Base-by-base conservation (phyloP, 176 grass and related monocot species). In the Carex pumila region DNA sequence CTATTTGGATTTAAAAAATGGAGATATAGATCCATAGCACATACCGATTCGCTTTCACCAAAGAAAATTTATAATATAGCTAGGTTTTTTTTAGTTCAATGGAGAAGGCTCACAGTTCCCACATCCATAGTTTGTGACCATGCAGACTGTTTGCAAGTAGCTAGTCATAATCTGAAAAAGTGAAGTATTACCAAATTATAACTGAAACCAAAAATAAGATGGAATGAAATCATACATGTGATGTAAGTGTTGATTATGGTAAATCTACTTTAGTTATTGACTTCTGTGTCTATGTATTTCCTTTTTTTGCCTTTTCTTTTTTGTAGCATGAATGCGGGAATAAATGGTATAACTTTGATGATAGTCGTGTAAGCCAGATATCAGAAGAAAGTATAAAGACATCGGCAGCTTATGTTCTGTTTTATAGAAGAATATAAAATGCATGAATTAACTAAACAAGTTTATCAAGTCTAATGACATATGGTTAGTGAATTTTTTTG, bases 371-470 rank as follows among this genome's bases (percentile, higher is more conserved):
- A 34, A 70, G 81, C 72, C 87, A 90, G 56, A 85, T 91, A 65
- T 78, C 84, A 0, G 90, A 95, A 91, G 88, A 99, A 54, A 88
- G 65, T 56, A 92, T 99, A 82, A 95, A 95, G 85, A 91, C 89
- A 31, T 94, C 93, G 43, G 97, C 97, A 9, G 91, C 91, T 89
- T 99, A 96, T 95, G 93, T 99, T 93, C 87, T 92, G 69, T 96
- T 96, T 85, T 99, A 94, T 75, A 88, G 87, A 85, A 73, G 90
- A 87, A 86, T 83, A 86, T 87, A 92, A 71, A 71, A 66, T 65
- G 41, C 73, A 77, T 3, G 2, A 18, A 39, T 69, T 69, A 17
- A 17, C 36, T 19, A 19, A 65, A 65, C 80, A 53, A 64, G 13
- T 64, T 10, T n/a, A 49, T 32, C 21, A 52, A 53, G 43, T 49